These are phyloP conservation scores for Pezicula rhizophila DNA, from an alignment of 2,329 filamentous ascomycete genomes.

Conservation along the genomic window DNA sequence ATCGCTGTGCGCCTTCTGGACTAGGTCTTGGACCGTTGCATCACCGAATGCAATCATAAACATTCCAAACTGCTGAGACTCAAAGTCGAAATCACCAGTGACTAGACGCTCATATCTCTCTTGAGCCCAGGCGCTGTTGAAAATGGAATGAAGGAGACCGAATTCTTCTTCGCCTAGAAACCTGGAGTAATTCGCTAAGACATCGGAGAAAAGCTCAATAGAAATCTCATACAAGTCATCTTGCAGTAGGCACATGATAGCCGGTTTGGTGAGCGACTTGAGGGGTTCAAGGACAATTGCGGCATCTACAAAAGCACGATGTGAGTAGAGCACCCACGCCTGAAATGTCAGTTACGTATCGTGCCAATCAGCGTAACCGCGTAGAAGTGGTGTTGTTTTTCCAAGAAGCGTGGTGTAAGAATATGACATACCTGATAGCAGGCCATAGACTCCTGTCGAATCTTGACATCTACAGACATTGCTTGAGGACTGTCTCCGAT, in stretches of 20 bases:
- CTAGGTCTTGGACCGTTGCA: slow-evolving; percentile 54
- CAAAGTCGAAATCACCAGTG: slow-evolving; percentile 56
- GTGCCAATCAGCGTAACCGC: no score
- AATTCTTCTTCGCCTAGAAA: slow-evolving; percentile 58
- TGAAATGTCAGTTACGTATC: slow-evolving; percentile 25
- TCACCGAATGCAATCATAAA: slow-evolving; percentile 66
- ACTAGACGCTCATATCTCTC: slow-evolving; percentile 49
- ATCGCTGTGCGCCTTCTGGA: slow-evolving; percentile 44
- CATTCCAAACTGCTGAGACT: slow-evolving; percentile 58
- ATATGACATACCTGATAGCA: slow-evolving; percentile 49
- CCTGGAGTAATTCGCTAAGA: slow-evolving; percentile 56
- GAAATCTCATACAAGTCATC: slow-evolving; percentile 53
- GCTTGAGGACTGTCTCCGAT: slow-evolving; percentile 33
- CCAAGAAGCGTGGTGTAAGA: slow-evolving; percentile 6
- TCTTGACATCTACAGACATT: slow-evolving; percentile 33
- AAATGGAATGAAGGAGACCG: slow-evolving; percentile 48
- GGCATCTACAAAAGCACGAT: slow-evolving; percentile 53
- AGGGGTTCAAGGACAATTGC: slow-evolving; percentile 53
- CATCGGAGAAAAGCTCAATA: slow-evolving; percentile 59
- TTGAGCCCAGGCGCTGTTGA: slow-evolving; percentile 54
- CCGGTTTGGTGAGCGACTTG: slow-evolving; percentile 51
- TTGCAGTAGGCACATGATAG: slow-evolving; percentile 54
- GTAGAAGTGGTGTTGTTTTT: background rate
- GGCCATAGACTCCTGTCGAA: slow-evolving; percentile 50
- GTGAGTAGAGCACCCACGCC: slow-evolving; percentile 71